Conservation (phyloP, 495 filamentous ascomycete species). For the Penicillium psychrofluorescens region DNA sequence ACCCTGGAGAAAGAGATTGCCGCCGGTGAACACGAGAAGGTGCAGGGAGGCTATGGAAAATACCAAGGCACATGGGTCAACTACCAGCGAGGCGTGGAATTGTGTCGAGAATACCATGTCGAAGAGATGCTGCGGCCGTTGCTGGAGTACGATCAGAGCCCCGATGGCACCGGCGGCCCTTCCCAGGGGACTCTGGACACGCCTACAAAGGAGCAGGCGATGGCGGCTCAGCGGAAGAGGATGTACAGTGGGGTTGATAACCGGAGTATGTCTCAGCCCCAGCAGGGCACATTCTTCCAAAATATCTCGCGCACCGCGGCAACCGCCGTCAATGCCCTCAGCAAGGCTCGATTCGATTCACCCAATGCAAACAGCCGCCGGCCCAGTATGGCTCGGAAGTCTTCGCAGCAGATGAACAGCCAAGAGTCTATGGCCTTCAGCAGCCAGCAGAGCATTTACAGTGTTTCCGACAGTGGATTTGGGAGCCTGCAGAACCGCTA, state of each 20-base stretch:
- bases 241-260: slow-evolving; percentile 69
- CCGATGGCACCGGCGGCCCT: slow-evolving; percentile 59
- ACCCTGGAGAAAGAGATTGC: slow-evolving; percentile 96
- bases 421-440: slow-evolving; percentile 53
- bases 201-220: slow-evolving; percentile 98
- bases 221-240: slow-evolving; percentile 93
- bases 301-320: slow-evolving; percentile 91
- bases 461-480: slow-evolving; percentile 60
- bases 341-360: slow-evolving; percentile 89
- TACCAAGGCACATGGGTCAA: slow-evolving; percentile 99
- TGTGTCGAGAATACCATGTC: slow-evolving; percentile 90
- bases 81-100: slow-evolving; percentile 81
- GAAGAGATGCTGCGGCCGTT: slow-evolving; percentile 79
- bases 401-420: slow-evolving; percentile 56
- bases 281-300: slow-evolving; percentile 84
- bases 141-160: slow-evolving; percentile 79
- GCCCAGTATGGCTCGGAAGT: slow-evolving; percentile 39
- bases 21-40: slow-evolving; percentile 93
- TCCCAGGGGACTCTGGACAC: slow-evolving; percentile 66
- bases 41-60: slow-evolving; percentile 96
- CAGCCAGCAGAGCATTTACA: slow-evolving; percentile 65
- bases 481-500: slow-evolving; percentile 39
- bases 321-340: slow-evolving; percentile 87
- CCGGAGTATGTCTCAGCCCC: slow-evolving; percentile 54
- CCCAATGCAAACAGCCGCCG: slow-evolving; percentile 49